A percentile compares a stretch with the other conserved stretches of the same genome.
Evolutionary conservation across 2,329 filamentous ascomycete species (phyloP).

Genomic region (Thielaviopsis punctulata): DNA sequence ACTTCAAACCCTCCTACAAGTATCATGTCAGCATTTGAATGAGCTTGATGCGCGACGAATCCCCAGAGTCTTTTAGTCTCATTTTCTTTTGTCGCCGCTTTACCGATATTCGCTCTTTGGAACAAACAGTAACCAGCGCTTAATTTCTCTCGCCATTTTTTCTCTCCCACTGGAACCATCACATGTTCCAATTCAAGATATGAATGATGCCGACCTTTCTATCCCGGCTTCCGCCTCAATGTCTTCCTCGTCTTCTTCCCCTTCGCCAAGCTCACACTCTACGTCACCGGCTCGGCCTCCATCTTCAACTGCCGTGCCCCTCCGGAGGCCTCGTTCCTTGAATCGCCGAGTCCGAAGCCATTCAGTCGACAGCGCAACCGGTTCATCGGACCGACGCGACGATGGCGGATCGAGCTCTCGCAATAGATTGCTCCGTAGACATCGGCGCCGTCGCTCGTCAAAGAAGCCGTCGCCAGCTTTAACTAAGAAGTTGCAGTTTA

Average conservation of each 20-base stretch:
- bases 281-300: background rate
- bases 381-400: conserved; percentile 5
- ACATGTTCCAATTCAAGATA: background rate
- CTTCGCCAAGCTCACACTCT: background rate
- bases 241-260: background rate
- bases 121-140: background rate
- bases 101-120: background rate
- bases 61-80: background rate
- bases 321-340: conserved; percentile 1
- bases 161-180: no score
- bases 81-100: background rate
- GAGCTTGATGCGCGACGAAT: background rate
- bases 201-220: background rate
- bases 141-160: no score
- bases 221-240: conserved; percentile 1
- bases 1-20: background rate
- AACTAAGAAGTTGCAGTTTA: conserved; percentile 41
- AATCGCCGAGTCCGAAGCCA: conserved; percentile 7
- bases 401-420: conserved; percentile 13
- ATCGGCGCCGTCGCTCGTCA: conserved; percentile 17
- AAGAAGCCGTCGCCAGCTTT: conserved; percentile 26
- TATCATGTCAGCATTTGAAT: background rate
- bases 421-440: conserved; percentile 16
- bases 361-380: conserved; percentile 6
- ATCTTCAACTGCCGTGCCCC: conserved; percentile 7